Conservation (phyloP, 73 alveolate genomes). For the Effrenium voratum region DNA sequence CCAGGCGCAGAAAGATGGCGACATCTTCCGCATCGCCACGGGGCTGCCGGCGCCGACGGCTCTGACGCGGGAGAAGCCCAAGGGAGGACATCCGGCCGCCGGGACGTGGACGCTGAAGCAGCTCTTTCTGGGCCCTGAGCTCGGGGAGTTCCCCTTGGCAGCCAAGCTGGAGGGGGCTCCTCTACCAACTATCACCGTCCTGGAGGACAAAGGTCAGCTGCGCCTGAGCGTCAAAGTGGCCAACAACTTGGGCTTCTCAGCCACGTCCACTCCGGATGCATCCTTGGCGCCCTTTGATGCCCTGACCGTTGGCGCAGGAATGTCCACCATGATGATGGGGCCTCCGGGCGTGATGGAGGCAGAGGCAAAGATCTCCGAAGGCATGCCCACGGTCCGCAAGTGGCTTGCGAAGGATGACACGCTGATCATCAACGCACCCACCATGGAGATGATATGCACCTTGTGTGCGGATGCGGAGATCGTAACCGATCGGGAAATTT, state of each 20-base stretch:
- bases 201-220: background rate
- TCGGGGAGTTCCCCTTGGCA: background rate
- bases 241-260: background rate
- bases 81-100: background rate
- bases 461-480: background rate
- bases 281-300: conserved; percentile 1
- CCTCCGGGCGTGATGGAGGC: background rate
- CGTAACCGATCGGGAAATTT: too few relatives aligned
- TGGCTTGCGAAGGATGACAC: background rate
- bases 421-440: background rate
- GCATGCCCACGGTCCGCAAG: background rate
- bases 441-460: background rate
- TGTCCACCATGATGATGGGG: background rate
- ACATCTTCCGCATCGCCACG: background rate
- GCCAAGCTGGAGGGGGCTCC: background rate
- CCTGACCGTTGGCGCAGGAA: background rate
- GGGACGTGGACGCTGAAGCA: background rate
- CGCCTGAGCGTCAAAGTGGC: background rate
- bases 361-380: background rate
- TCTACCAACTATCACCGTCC: background rate
- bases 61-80: background rate
- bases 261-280: background rate
- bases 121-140: background rate
- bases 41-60: background rate
- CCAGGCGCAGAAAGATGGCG: background rate